phyloP scores from a whole-genome alignment of 2,329 filamentous ascomycete species.

The Beauveria rudraprayagi region DNA sequence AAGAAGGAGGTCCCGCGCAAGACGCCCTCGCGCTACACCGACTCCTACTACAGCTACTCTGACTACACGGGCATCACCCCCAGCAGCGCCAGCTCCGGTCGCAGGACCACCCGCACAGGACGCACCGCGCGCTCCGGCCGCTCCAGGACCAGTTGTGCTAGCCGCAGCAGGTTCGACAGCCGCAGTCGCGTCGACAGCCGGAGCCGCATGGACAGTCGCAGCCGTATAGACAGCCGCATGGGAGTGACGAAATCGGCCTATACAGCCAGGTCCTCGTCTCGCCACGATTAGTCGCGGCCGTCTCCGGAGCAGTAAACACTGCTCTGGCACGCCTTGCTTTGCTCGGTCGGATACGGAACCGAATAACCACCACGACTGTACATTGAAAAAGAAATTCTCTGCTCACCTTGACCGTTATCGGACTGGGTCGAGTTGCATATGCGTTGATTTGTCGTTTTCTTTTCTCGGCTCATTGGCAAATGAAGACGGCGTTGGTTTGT shows the following conservation, averaged over 20 bases:
- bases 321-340: too few species aligned
- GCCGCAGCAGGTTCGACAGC: not conserved
- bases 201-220: not conserved
- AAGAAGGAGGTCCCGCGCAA: constrained; percentile 31
- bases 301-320: not conserved
- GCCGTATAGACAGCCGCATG: not conserved
- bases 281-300: not conserved
- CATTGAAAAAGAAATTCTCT: not conserved
- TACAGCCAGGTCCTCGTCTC: constrained; percentile 18
- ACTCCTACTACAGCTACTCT: constrained; percentile 47
- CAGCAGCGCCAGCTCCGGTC: constrained; percentile 41
- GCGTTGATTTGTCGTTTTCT: not conserved
- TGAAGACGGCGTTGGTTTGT: not conserved
- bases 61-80: constrained; percentile 33
- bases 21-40: constrained; percentile 38
- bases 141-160: constrained; percentile 21
- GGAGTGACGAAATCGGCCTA: constrained; percentile 22
- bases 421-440: not conserved
- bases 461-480: not conserved
- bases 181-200: constrained; percentile 7
- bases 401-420: not conserved
- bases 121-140: not conserved
- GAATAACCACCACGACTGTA: not conserved
- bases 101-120: constrained; percentile 29
- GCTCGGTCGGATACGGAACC: not conserved